A percentile compares a stretch with the other conserved stretches of the same genome.
phyloP scores from a whole-genome alignment of 148 eudicot species.

The Polygonum aviculare region DNA sequence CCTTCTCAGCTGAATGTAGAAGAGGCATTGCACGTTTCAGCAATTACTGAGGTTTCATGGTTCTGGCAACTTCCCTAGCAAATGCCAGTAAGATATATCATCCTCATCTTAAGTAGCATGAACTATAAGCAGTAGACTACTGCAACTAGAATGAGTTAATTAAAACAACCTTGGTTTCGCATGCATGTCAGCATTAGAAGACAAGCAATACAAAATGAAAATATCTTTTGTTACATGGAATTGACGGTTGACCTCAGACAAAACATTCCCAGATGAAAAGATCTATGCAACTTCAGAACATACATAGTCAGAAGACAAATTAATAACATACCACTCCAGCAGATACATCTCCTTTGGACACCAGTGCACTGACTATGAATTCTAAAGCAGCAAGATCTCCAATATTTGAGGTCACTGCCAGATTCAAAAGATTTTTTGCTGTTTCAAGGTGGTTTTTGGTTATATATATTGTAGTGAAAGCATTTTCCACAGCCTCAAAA shows the following conservation, averaged over 20 bases:
- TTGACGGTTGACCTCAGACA: background rate
- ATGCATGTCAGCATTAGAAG: background rate
- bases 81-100: background rate
- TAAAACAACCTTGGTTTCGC: background rate
- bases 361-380: slow-evolving; percentile 64
- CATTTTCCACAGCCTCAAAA: slow-evolving; percentile 92
- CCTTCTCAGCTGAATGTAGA: background rate
- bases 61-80: background rate
- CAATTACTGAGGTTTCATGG: background rate
- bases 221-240: background rate
- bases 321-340: slow-evolving; percentile 50
- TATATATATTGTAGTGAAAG: slow-evolving; percentile 76
- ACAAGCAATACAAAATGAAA: background rate
- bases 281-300: slow-evolving; percentile 43
- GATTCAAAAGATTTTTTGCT: slow-evolving; percentile 71
- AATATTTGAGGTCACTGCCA: slow-evolving; percentile 74
- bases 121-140: background rate
- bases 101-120: background rate
- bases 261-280: background rate
- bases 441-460: slow-evolving; percentile 74
- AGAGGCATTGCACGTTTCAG: background rate
- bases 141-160: background rate
- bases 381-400: slow-evolving; percentile 97
- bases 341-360: slow-evolving; percentile 78
- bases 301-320: slow-evolving; percentile 43